Conservation (phyloP, 2,329 filamentous ascomycete genomes). For the Fusarium sp. region DNA sequence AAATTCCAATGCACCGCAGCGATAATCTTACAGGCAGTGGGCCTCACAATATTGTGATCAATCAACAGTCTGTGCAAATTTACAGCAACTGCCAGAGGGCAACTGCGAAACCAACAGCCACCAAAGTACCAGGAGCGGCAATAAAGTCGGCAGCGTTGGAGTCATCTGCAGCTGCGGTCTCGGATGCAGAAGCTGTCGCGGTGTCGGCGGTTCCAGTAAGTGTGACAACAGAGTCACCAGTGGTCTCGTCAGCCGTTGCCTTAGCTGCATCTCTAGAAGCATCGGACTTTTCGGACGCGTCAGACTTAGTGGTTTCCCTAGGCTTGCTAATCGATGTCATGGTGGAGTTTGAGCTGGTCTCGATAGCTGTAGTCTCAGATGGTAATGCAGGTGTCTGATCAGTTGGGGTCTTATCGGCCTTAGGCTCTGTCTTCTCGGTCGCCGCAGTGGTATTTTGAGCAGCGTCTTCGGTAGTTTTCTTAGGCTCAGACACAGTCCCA, state of each 20-base stretch:
- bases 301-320: not conserved
- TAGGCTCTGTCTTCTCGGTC: not conserved
- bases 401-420: not conserved
- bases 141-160: conserved; percentile 15
- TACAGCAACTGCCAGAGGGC: conserved; percentile 31
- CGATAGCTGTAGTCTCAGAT: conserved; percentile 3
- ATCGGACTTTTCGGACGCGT: not conserved
- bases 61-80: not conserved
- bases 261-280: conserved; percentile 4
- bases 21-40: not conserved
- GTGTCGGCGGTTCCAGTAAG: conserved; percentile 3
- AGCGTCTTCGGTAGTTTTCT: not conserved
- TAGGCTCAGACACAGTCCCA: not conserved
- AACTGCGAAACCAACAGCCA: conserved; percentile 3
- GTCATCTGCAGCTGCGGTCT: not conserved
- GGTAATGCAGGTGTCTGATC: not conserved
- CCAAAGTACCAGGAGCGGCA: not conserved
- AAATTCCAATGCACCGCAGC: not conserved
- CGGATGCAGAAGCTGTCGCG: conserved; percentile 4
- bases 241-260: conserved; percentile 1
- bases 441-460: not conserved
- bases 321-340: conserved; percentile 16
- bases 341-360: not conserved
- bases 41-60: not conserved
- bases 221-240: not conserved